These are phyloP conservation scores for Aspergillus sclerotiicarbonarius DNA, from an alignment of 495 filamentous ascomycete genomes.

Conservation along the genomic window DNA sequence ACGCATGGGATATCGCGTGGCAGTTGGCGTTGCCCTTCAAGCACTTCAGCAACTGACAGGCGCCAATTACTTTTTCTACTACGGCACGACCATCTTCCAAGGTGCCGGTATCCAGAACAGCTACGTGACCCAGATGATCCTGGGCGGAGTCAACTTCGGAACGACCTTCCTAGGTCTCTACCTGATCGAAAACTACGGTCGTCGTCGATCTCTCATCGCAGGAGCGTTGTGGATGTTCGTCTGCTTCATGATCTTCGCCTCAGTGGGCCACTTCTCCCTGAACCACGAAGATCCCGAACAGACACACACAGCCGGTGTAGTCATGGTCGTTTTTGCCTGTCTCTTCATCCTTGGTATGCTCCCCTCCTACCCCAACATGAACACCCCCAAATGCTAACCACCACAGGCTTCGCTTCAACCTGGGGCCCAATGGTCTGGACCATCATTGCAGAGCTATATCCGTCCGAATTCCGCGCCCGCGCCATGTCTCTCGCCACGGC, in stretches of 20 bases:
- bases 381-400: too few relatives aligned
- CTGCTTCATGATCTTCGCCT: slow-evolving; percentile 70
- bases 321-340: slow-evolving; percentile 50
- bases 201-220: slow-evolving; percentile 61
- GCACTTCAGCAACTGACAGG: slow-evolving; percentile 41
- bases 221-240: slow-evolving; percentile 69
- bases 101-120: slow-evolving; percentile 64
- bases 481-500: slow-evolving; percentile 75
- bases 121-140: slow-evolving; percentile 70
- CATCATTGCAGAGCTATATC: slow-evolving; percentile 76
- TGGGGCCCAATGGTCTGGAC: slow-evolving; percentile 87
- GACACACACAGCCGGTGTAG: slow-evolving; percentile 27
- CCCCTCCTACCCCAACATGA: too few relatives aligned
- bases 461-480: slow-evolving; percentile 67
- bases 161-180: slow-evolving; percentile 69
- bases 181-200: slow-evolving; percentile 65
- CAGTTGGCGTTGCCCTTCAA: slow-evolving; percentile 65
- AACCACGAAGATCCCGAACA: slow-evolving; percentile 38
- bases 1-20: slow-evolving; percentile 64
- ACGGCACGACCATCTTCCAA: slow-evolving; percentile 67
- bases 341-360: slow-evolving; percentile 8
- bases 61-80: slow-evolving; percentile 70
- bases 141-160: slow-evolving; percentile 68
- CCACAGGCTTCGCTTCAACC: slow-evolving; percentile 50
- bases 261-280: slow-evolving; percentile 63